Evolutionary conservation across 495 filamentous ascomycete genomes (phyloP), one percentile per base, ranked within the genome.

Genomic region (Ramalina intermedia): DNA sequence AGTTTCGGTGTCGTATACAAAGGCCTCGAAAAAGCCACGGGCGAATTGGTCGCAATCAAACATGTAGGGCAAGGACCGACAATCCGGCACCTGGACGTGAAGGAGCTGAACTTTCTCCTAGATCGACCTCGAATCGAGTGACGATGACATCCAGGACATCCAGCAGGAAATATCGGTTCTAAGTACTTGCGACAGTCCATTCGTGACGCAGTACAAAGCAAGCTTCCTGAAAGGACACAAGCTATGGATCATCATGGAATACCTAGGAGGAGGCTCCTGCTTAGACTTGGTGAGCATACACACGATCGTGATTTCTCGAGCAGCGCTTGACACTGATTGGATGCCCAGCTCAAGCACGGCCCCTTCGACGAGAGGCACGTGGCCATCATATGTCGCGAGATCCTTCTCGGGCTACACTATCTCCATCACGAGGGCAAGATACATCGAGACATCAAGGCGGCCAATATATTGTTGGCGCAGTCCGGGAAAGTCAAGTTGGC

Each of bases 191-290:
- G 80, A 84, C 48, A 94, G 87, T 58, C 82, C 80, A 26, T 95
- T 81, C 61, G 90, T 98, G 60, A 95, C 91, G 27, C 85, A 94
- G 58, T 98, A 98, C 73, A 90, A 87, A 65, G 84, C 87, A 16
- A 94, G 87, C 61, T 98, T 95, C 63, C 70, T 96, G 17, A 82
- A 87, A 56, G 91, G 91, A 26, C 83, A 86, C 56, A 95, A 98
- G 65, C 68, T 98, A 66, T 98, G 91, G 91, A 98, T 98, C 59
- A 87, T 98, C 43, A 98, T 98, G 91, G 91, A 98, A 66, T 98
- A 84, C 60, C 71, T 94, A 29, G 89, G 89, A 0, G 90, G 90
- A 48, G 90, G 90, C 37, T 95, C 88, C 13, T 94, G 90, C 64
- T 72, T 94, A 35, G 90, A 96, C 63, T 60, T 96, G 70, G 88